These are phyloP conservation scores for Atkinsonella texensis DNA, from an alignment of 2,329 filamentous ascomycete species.

Conservation along the genomic window DNA sequence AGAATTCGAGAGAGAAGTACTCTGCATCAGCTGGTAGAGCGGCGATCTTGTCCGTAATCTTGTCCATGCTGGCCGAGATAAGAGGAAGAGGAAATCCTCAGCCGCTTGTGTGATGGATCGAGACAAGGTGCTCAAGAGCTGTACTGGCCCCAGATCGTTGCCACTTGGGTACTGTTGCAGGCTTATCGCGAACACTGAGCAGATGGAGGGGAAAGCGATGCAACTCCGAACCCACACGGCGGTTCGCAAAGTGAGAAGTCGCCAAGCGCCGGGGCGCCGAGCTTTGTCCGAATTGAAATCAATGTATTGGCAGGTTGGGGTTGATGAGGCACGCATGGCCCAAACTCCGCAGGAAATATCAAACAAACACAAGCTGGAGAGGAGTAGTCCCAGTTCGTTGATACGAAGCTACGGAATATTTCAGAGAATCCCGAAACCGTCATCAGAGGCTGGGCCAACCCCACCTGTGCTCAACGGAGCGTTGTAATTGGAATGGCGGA, in stretches of 20 bases:
- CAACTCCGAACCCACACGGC: not conserved
- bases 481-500: not conserved
- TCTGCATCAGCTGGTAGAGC: constrained; percentile 67
- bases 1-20: constrained; percentile 98
- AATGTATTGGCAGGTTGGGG: not conserved
- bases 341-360: not conserved
- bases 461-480: not conserved
- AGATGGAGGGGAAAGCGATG: not conserved
- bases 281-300: not conserved
- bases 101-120: not conserved
- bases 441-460: not conserved
- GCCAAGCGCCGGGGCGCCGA: not conserved
- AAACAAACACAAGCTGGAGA: not conserved
- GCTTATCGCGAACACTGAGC: not conserved
- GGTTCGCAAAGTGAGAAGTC: not conserved
- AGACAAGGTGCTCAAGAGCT: not conserved
- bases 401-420: not conserved
- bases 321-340: not conserved
- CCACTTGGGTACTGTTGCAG: not conserved
- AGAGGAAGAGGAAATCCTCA: not conserved
- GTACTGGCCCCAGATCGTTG: not conserved
- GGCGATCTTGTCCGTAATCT: constrained; percentile 91
- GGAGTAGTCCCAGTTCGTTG: not conserved
- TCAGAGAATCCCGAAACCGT: not conserved
- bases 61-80: constrained; percentile 48